Evolutionary conservation across 208 protist species (phyloP).

Genomic region (Leishmania amazonensis): DNA sequence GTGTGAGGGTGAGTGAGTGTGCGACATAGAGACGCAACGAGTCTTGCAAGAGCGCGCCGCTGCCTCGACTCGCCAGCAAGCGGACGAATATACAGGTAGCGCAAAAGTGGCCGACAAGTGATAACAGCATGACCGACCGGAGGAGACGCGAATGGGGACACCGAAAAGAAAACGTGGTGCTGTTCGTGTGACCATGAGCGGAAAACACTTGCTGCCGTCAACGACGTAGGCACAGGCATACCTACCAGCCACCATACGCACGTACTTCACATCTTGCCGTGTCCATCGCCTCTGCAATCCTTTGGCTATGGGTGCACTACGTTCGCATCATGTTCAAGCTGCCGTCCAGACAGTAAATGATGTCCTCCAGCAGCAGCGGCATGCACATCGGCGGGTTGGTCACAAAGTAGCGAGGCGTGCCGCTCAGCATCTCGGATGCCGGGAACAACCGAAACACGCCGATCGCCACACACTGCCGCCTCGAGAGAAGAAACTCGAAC

Average conservation of each 20-base stretch:
- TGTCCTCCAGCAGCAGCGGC: slow-evolving; percentile 77
- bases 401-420: slow-evolving; percentile 83
- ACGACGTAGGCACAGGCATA: background rate
- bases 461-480: slow-evolving; percentile 74
- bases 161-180: background rate
- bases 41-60: background rate
- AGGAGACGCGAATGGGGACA: background rate
- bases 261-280: background rate
- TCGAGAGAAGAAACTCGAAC: slow-evolving; percentile 74
- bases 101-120: too few relatives aligned
- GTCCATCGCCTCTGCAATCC: background rate
- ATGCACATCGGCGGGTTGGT: slow-evolving; percentile 79
- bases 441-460: slow-evolving; percentile 87
- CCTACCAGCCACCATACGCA: background rate
- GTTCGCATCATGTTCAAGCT: background rate
- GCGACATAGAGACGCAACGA: background rate
- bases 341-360: slow-evolving; percentile 83
- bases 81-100: background rate
- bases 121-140: background rate
- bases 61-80: background rate
- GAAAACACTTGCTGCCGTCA: background rate
- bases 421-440: slow-evolving; percentile 45
- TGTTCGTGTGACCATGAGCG: background rate
- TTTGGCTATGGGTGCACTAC: background rate
- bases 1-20: background rate